Evolutionary conservation across 2,329 filamentous ascomycete species (phyloP), one percentile per base, ranked within the genome.

Genomic region (Diaporthe helianthi): DNA sequence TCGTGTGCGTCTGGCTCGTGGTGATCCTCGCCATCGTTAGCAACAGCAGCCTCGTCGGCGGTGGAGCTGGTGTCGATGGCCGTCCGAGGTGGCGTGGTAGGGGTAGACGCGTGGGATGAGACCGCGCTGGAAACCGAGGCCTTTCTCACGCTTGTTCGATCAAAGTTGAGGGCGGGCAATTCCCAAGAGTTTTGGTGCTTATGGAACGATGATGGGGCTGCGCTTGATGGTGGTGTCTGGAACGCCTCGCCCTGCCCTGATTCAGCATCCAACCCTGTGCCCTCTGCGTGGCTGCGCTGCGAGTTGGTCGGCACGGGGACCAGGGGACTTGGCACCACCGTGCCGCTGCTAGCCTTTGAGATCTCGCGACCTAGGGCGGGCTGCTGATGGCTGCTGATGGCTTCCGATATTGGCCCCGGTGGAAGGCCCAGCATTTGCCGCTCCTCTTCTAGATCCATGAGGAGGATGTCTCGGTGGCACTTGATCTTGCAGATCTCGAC

Each of bases 401-500:
- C 74, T 38, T 73, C 71, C 3, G 68, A 61, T 33, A 70, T 33
- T 65, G 73, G 67, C 15, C 73, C 73, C 61, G 77, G 71, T 2
- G 79, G 76, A 13, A 80, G 76, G 0, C 78, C 77, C 47, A 80
- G 78, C 67, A 78, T 77, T 52, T 84, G 81, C 68, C 78, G 84
- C 75, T 97, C 94, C 73, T 97, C 93, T 67, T 95, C 92, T 10
- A 98, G 83, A 77, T 99, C 96, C 79, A 94, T 86, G 6, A 89
- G 84, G 24, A 99, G 82, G 71, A 98, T 94, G 75, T 98, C 95
- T 51, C 91, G 90, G 79, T 99, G 94, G 73, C 94, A 98, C 76
- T 89, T 95, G 75, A 95, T 87, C 66, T 90, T 92, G 93, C 94
- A 98, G 24, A 98, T 96, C 73, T 97, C 93, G 78, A 97, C 91